phyloP scores from a whole-genome alignment of 2,329 filamentous ascomycete genomes.

The Sarocladiaceae sp. region DNA sequence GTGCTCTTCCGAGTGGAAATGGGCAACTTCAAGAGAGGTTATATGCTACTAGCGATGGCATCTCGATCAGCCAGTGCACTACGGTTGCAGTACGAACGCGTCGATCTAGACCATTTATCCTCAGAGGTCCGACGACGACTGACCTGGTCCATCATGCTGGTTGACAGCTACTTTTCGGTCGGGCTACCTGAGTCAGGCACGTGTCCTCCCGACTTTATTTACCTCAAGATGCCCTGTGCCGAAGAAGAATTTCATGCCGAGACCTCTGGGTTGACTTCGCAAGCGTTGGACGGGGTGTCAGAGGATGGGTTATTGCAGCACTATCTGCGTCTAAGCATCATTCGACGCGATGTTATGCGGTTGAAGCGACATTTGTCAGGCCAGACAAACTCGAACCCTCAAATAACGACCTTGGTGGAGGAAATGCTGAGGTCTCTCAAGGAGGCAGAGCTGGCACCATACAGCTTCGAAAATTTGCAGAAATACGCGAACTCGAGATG shows the following conservation, averaged over 20 bases:
- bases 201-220: constrained; percentile 32
- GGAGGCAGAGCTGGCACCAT: constrained; percentile 8
- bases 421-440: constrained; percentile 13
- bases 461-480: constrained; percentile 7
- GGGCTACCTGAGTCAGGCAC: constrained; percentile 37
- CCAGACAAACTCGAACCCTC: constrained; percentile 10
- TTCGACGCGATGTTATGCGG: constrained; percentile 20
- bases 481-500: constrained; percentile 13
- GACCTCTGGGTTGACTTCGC: constrained; percentile 1
- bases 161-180: constrained; percentile 36
- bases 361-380: constrained; percentile 15
- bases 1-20: constrained; percentile 24
- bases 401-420: constrained; percentile 13
- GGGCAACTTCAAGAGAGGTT: constrained; percentile 26
- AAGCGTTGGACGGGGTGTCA: background rate
- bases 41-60: constrained; percentile 25
- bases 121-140: constrained; percentile 24
- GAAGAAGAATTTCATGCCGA: constrained; percentile 23
- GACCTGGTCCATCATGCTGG: constrained; percentile 35
- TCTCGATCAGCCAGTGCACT: constrained; percentile 24
- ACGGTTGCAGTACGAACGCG: constrained; percentile 24
- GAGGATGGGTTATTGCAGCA: constrained; percentile 16
- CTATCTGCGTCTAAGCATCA: constrained; percentile 18
- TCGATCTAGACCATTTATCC: constrained; percentile 17
- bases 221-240: constrained; percentile 23